Conservation (phyloP, 148 eudicot genomes). For the Rhododendron molle region DNA sequence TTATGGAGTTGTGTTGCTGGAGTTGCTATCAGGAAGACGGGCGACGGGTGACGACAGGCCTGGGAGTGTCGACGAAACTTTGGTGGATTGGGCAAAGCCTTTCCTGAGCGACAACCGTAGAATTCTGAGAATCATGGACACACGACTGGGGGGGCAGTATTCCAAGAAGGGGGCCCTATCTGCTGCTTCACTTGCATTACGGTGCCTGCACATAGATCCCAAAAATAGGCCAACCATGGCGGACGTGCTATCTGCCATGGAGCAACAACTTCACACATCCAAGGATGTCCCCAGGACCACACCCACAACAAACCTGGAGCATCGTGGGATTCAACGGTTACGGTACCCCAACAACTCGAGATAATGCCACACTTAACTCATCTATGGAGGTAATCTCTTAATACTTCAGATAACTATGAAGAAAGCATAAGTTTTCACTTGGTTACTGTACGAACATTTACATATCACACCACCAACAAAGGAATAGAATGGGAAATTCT, state of each 20-base stretch:
- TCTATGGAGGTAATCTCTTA: neutral
- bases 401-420: neutral
- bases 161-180: conserved; percentile 45
- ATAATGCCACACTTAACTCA: neutral
- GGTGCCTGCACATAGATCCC: conserved; percentile 40
- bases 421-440: neutral
- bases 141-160: conserved; percentile 52
- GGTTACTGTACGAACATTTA: too few relatives aligned
- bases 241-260: conserved; percentile 26
- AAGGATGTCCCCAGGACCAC: conserved; percentile 19
- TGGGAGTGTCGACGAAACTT: conserved; percentile 28
- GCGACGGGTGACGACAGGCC: conserved; percentile 29
- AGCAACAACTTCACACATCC: conserved; percentile 27
- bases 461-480: neutral
- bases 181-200: conserved; percentile 34
- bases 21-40: conserved; percentile 40
- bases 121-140: conserved; percentile 50
- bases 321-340: neutral
- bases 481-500: neutral
- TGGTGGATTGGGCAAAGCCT: conserved; percentile 52
- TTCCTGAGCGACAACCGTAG: conserved; percentile 31
- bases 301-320: neutral
- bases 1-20: conserved; percentile 44
- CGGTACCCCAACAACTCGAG: neutral
- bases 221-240: conserved; percentile 41